A percentile compares a stretch with the other conserved stretches of the same genome.
Conservation (phyloP, 2,329 filamentous ascomycete genomes). For the Pseudogymnoascus sp. region DNA sequence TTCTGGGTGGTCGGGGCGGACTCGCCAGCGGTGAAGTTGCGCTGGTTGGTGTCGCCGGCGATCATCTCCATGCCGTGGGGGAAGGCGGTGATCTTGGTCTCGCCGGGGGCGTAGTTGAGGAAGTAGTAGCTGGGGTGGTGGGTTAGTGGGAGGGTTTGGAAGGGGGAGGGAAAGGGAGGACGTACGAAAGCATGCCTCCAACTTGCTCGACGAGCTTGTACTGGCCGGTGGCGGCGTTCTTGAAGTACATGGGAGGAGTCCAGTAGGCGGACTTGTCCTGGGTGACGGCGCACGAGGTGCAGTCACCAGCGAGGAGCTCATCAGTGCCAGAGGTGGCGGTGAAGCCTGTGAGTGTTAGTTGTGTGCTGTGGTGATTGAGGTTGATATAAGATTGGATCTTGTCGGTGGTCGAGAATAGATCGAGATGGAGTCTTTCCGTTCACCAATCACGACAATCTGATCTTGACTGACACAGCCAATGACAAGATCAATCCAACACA, state of each 20-base stretch:
- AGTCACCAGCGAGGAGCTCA: slow-evolving; percentile 53
- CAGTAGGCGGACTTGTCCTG: slow-evolving; percentile 88
- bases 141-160: slow-evolving; percentile 15
- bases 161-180: slow-evolving; percentile 23
- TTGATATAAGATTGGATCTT: background rate
- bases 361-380: background rate
- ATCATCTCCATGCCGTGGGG: slow-evolving; percentile 75
- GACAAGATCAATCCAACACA: background rate
- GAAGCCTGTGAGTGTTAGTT: slow-evolving; percentile 47
- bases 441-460: background rate
- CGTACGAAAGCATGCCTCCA: slow-evolving; percentile 79
- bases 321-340: slow-evolving; percentile 46
- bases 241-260: slow-evolving; percentile 72
- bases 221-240: slow-evolving; percentile 54
- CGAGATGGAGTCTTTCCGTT: background rate
- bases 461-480: background rate
- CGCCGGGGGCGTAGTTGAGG: slow-evolving; percentile 51
- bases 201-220: slow-evolving; percentile 64
- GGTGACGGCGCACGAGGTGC: slow-evolving; percentile 72
- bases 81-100: slow-evolving; percentile 60
- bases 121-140: slow-evolving; percentile 66
- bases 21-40: slow-evolving; percentile 52
- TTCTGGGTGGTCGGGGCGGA: slow-evolving; percentile 57
- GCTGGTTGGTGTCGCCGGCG: slow-evolving; percentile 60
- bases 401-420: too few relatives aligned